These are phyloP conservation scores for Aspergillus neotritici DNA, from an alignment of 2,329 filamentous ascomycete species.

Conservation along the genomic window DNA sequence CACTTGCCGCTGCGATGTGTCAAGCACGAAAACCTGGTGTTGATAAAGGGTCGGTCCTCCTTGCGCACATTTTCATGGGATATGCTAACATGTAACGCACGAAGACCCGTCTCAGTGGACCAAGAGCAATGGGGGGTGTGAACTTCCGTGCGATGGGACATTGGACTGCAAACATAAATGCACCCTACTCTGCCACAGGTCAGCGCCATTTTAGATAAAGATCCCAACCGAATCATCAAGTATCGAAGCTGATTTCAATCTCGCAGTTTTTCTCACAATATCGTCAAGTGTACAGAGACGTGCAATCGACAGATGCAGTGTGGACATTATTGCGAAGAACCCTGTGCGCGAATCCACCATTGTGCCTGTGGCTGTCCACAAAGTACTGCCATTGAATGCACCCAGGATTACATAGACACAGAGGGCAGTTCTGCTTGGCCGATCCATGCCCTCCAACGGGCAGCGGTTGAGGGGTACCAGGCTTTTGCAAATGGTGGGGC, in stretches of 20 bases:
- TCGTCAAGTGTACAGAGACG: slow-evolving; percentile 28
- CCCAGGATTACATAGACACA: too few relatives aligned
- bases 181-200: slow-evolving; percentile 49
- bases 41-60: slow-evolving; percentile 41
- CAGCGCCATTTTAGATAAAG: slow-evolving; percentile 10
- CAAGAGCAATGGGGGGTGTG: slow-evolving; percentile 50
- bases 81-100: slow-evolving; percentile 9
- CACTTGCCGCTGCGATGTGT: slow-evolving; percentile 59
- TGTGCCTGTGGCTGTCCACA: slow-evolving; percentile 29
- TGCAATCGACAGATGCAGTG: slow-evolving; percentile 34
- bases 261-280: slow-evolving; percentile 34
- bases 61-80: background rate
- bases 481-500: slow-evolving; percentile 27
- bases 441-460: background rate
- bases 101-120: slow-evolving; percentile 50
- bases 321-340: slow-evolving; percentile 33
- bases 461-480: slow-evolving; percentile 17
- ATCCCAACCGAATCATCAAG: background rate
- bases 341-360: slow-evolving; percentile 23
- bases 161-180: slow-evolving; percentile 52
- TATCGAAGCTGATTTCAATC: slow-evolving; percentile 2
- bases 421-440: too few relatives aligned
- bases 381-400: background rate
- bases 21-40: slow-evolving; percentile 50
- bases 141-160: slow-evolving; percentile 39